Evolutionary conservation across 257 asterid genomes (phyloP).

Genomic region (Plantago major): DNA sequence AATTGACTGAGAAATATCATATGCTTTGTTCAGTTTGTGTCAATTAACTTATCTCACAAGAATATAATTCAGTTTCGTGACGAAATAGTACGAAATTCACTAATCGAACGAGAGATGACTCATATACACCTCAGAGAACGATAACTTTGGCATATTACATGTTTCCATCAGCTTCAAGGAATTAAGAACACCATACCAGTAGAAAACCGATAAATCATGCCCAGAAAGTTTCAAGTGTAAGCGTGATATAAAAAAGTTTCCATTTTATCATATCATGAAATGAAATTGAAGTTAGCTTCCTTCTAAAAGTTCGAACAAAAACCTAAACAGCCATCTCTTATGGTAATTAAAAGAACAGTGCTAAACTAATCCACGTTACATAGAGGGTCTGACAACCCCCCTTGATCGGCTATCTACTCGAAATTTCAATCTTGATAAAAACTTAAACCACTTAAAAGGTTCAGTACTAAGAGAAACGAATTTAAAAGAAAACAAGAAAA

Average conservation of each 20-base stretch:
- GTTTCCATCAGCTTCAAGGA: no score
- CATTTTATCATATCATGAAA: neutral
- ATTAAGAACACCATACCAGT: no score
- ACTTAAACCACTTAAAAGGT: conserved; percentile 23
- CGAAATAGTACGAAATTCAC: no score
- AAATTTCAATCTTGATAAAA: conserved; percentile 16
- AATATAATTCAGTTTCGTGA: no score
- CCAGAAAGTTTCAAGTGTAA: no score
- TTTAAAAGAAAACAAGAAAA: neutral
- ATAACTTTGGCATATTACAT: no score
- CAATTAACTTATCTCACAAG: no score
- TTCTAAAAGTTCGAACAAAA: neutral
- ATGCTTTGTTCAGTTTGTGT: no score
- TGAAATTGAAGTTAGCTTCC: neutral
- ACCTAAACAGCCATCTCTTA: neutral
- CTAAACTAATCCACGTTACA: conserved; percentile 2
- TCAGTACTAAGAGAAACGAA: conserved; percentile 16
- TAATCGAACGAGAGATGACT: no score
- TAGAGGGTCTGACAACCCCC: neutral
- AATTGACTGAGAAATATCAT: neutral
- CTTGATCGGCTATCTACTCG: conserved; percentile 17
- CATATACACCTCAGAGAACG: no score
- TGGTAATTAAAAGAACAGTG: conserved; percentile 1
- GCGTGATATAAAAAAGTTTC: no score
- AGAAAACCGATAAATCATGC: no score